Evolutionary conservation across 179 eudicot genomes (phyloP), one percentile per base, ranked within the genome.

Genomic region (Drosera spatulata): DNA sequence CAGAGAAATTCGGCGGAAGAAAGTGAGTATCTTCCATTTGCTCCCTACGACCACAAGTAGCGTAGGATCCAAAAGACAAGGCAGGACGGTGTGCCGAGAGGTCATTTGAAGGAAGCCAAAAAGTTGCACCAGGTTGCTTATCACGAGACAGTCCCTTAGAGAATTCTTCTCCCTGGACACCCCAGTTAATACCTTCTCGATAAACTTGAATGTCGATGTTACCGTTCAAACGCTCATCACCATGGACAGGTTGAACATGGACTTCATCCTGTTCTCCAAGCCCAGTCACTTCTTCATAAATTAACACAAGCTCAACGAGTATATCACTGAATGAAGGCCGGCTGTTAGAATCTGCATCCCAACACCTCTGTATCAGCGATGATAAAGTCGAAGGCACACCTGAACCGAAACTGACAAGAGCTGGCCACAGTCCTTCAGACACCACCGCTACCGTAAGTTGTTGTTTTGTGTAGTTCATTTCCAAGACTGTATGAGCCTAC

Each of bases 21-120:
- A 94, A 90, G 79, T 94, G 96, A 39, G 86, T 80, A 67, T 94
- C 99, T 76, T 94, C 99, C 99, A 94, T 94, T 41, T 88, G 77
- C 75, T 90, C 97, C 77, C 99, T 82, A 68, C 77, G 81, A n/a
- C 99, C 99, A 61, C 97, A 81, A 45, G 97, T 80, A 50, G 97
- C 77, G 66, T 82, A 90, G 58, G 99, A 90, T 56, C 97, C 99
- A 75, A 78, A 94, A 39, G 97, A 90, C 50, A 94, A 56, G 41
- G 73, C 73, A 37, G 99, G 99, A 68, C 38, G 63, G 73, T 90
- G 87, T 58, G 66, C 67, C 10, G 65, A 66, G 55, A 15, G 15
- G 69, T 72, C 75, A 61, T 61, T 47, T 48, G 59, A 59, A 75
- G 62, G 48, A 58, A 46, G 38, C 70, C 74, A 76, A 41, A 59